Conservation (phyloP, 768 basidiomycete species). For the Candolleomyces aberdarensis region DNA sequence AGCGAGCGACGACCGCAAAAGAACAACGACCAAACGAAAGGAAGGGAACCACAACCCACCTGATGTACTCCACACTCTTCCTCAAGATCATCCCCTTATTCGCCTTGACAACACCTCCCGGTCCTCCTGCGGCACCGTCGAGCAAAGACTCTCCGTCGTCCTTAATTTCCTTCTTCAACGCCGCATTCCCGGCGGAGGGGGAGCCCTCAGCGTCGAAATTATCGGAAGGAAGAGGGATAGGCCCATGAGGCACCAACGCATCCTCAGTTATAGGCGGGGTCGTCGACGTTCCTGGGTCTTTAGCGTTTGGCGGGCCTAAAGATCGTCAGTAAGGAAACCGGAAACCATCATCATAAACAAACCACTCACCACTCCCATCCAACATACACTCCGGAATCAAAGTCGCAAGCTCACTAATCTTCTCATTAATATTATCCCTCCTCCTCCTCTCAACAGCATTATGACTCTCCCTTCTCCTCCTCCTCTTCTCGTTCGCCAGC, state of each 20-base stretch:
- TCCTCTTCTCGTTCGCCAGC: constrained; percentile 78
- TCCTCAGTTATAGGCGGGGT: constrained; percentile 9
- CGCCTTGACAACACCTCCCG: constrained; percentile 66
- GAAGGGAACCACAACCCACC: constrained; percentile 23
- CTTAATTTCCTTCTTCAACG: constrained; percentile 12
- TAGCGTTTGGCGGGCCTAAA: constrained; percentile 8
- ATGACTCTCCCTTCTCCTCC: constrained; percentile 80
- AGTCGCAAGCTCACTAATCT: constrained; percentile 85
- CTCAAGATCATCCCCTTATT: constrained; percentile 94
- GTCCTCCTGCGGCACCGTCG: constrained; percentile 14
- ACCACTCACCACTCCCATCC: constrained; percentile 34
- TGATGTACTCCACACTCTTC: constrained; percentile 76
- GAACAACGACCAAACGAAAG: too few species aligned
- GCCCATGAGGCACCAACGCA: constrained; percentile 4
- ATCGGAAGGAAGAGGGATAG: neutral
- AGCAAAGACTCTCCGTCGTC: constrained; percentile 18
- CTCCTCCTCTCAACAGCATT: constrained; percentile 89
- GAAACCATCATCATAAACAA: neutral
- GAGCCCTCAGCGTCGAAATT: neutral
- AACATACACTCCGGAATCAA: constrained; percentile 86
- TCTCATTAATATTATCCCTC: constrained; percentile 94
- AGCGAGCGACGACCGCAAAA: too few species aligned
- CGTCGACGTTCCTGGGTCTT: constrained; percentile 1
- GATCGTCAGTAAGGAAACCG: neutral
- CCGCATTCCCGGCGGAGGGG: neutral